Evolutionary conservation across 805 yeast genomes (phyloP).

Genomic region (Spathaspora passalidarum): DNA sequence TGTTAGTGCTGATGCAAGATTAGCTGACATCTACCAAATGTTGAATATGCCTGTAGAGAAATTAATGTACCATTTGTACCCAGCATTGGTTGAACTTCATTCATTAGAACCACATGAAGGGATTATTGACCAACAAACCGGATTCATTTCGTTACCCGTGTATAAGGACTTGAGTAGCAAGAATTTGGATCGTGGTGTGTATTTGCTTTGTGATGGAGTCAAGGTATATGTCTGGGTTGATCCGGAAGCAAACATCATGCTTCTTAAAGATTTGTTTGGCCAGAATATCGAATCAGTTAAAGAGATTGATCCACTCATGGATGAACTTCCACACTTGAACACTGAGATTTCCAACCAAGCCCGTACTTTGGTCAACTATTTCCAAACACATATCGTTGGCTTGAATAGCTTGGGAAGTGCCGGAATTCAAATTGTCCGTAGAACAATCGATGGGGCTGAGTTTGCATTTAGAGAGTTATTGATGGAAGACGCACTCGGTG

Average conservation of each 20-base stretch:
- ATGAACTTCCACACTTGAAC: slow-evolving; percentile 66
- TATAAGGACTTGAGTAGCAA: slow-evolving; percentile 42
- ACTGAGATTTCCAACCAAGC: slow-evolving; percentile 70
- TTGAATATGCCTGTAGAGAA: slow-evolving; percentile 52
- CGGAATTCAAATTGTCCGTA: slow-evolving; percentile 60
- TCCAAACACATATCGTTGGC: slow-evolving; percentile 36
- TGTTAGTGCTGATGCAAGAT: slow-evolving; percentile 60
- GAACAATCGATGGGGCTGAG: slow-evolving; percentile 61
- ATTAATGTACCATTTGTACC: slow-evolving; percentile 69
- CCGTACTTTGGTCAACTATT: slow-evolving; percentile 56
- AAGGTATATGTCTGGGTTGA: slow-evolving; percentile 63
- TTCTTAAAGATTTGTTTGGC: slow-evolving; percentile 77
- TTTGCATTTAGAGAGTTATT: slow-evolving; percentile 51
- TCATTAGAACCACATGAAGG: slow-evolving; percentile 57
- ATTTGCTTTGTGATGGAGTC: slow-evolving; percentile 69
- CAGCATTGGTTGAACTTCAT: slow-evolving; percentile 75
- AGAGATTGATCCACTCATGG: slow-evolving; percentile 46
- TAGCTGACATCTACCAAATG: slow-evolving; percentile 51
- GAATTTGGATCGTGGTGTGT: slow-evolving; percentile 68
- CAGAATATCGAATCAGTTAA: slow-evolving; percentile 41
- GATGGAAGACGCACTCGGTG: slow-evolving; percentile 65
- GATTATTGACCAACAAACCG: slow-evolving; percentile 23
- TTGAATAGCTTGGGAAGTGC: slow-evolving; percentile 23
- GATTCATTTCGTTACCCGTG: slow-evolving; percentile 48
- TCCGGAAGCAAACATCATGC: slow-evolving; percentile 59